phyloP scores from a whole-genome alignment of 495 filamentous ascomycete species.

The Penicillium ucsense region DNA sequence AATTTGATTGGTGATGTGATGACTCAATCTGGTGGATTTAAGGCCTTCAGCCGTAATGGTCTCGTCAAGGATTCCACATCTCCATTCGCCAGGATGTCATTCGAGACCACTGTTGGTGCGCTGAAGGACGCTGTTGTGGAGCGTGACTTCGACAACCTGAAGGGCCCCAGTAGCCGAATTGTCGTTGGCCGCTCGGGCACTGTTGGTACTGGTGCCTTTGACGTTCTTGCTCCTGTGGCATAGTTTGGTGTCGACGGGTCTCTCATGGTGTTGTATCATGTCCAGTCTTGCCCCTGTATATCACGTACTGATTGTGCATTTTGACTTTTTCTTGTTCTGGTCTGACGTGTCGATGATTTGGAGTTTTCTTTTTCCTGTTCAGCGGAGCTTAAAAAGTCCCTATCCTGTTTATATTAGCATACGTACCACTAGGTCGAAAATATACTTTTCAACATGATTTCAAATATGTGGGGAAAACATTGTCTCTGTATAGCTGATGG shows the following conservation, averaged over 20 bases:
- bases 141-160: slow-evolving; percentile 80
- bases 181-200: slow-evolving; percentile 73
- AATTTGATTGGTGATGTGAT: slow-evolving; percentile 96
- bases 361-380: slow-evolving; percentile 35
- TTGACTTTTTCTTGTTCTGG: slow-evolving; percentile 13
- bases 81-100: slow-evolving; percentile 96
- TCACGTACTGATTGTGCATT: slow-evolving; percentile 9
- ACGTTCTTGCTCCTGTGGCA: slow-evolving; percentile 64
- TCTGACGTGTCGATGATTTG: slow-evolving; percentile 31
- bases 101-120: slow-evolving; percentile 92
- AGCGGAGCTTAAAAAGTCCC: slow-evolving; percentile 33
- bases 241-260: slow-evolving; percentile 18
- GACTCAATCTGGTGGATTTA: slow-evolving; percentile 81
- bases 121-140: slow-evolving; percentile 85
- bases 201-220: slow-evolving; percentile 86
- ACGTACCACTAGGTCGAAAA: slow-evolving; percentile 14
- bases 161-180: slow-evolving; percentile 76
- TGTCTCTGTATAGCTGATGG: no score
- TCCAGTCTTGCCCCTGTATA: slow-evolving; percentile 13
- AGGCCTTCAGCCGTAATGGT: slow-evolving; percentile 83
- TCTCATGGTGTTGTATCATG: slow-evolving; percentile 7
- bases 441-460: slow-evolving; percentile 7
- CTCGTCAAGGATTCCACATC: slow-evolving; percentile 66
- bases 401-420: slow-evolving; percentile 27
- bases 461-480: no score